Evolutionary conservation across 768 basidiomycete genomes (phyloP).

Genomic region (Trichaptum fuscoviolaceum): DNA sequence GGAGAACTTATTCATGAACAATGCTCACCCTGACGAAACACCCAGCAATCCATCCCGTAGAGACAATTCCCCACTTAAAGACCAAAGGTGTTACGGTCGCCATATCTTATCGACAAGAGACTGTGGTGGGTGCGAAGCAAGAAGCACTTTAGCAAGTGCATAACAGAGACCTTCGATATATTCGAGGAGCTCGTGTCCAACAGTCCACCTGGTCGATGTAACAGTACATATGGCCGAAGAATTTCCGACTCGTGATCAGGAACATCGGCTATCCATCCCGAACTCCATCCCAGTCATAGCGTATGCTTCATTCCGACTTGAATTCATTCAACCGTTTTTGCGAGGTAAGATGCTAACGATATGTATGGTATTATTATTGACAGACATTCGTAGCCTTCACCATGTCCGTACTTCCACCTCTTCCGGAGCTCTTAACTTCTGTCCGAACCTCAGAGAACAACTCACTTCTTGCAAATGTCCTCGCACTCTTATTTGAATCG

Average conservation of each 20-base stretch:
- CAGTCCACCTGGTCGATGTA: no score
- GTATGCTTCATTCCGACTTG: no score
- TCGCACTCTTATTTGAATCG: constrained; percentile 58
- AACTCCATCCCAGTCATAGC: no score
- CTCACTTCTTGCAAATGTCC: constrained; percentile 23
- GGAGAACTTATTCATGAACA: background rate
- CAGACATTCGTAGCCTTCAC: background rate
- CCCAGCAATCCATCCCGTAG: constrained; percentile 69
- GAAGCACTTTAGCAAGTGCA: background rate
- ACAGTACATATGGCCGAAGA: no score
- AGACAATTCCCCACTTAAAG: constrained; percentile 84
- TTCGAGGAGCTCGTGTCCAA: no score
- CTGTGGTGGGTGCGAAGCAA: background rate
- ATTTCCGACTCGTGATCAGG: no score
- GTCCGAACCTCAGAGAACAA: background rate
- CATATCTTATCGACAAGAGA: constrained; percentile 11
- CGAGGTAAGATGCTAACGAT: background rate
- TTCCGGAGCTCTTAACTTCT: background rate
- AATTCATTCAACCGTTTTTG: background rate
- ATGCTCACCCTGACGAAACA: constrained; percentile 57
- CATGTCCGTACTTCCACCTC: background rate
- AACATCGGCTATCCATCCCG: no score
- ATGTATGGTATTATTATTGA: background rate
- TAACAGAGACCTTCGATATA: background rate
- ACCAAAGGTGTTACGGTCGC: constrained; percentile 29